A percentile compares a stretch with the other conserved stretches of the same genome.
These are phyloP conservation scores for Fonsecaea erecta DNA, from an alignment of 2,329 filamentous ascomycete species.

Conservation along the genomic window DNA sequence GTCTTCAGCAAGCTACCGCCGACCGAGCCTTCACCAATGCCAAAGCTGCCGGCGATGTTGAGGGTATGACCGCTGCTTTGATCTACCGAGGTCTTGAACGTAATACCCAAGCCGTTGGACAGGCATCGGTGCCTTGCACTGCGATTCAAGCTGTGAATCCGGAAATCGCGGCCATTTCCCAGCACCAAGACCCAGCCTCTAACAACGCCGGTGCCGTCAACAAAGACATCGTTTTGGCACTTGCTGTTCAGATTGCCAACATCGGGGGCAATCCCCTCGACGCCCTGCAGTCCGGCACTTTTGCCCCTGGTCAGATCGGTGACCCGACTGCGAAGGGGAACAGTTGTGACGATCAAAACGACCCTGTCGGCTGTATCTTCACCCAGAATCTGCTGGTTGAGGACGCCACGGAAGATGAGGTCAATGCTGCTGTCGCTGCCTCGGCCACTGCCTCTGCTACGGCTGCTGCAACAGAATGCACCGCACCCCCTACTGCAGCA, in stretches of 20 bases:
- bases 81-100: constrained; percentile 62
- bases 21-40: constrained; percentile 66
- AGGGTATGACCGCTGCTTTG: constrained; percentile 60
- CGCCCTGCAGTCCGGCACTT: constrained; percentile 67
- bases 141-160: constrained; percentile 63
- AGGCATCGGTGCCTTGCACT: constrained; percentile 62
- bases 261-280: constrained; percentile 67
- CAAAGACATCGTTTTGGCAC: constrained; percentile 63
- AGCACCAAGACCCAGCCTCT: constrained; percentile 71
- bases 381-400: constrained; percentile 58
- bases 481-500: constrained; percentile 1
- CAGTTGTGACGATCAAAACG: constrained; percentile 56
- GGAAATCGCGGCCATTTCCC: constrained; percentile 66
- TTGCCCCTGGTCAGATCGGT: constrained; percentile 62
- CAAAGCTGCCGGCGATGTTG: constrained; percentile 57
- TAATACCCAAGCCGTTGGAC: constrained; percentile 64
- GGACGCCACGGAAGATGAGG: constrained; percentile 59
- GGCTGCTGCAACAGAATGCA: constrained; percentile 22
- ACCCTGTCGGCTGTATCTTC: constrained; percentile 61
- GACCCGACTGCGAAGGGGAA: constrained; percentile 58
- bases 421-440: constrained; percentile 54
- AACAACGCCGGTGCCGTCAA: constrained; percentile 61
- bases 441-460: constrained; percentile 30
- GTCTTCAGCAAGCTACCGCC: constrained; percentile 62
- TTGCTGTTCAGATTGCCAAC: constrained; percentile 64